A percentile compares a stretch with the other conserved stretches of the same genome.
phyloP scores from a whole-genome alignment of 2,329 filamentous ascomycete genomes.

The Penicillium sp. region DNA sequence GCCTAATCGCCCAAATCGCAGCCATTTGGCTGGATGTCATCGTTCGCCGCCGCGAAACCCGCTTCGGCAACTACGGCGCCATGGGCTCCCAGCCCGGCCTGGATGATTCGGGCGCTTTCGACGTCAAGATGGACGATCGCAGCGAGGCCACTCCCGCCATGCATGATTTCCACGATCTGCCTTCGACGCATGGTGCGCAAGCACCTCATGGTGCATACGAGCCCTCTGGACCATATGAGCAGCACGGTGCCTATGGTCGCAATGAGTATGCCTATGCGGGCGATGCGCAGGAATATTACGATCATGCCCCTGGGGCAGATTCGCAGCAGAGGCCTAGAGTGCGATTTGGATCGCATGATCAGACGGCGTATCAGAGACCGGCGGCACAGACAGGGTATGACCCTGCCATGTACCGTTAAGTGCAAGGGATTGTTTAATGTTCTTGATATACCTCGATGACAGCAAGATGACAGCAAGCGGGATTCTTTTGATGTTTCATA shows the following conservation, averaged over 20 bases:
- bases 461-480: not conserved
- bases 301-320: constrained; percentile 23
- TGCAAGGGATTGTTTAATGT: not conserved
- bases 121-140: constrained; percentile 38
- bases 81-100: constrained; percentile 38
- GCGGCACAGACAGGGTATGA: constrained; percentile 40
- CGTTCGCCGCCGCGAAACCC: constrained; percentile 47
- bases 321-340: constrained; percentile 19
- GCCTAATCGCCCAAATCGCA: constrained; percentile 48
- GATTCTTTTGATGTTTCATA: not conserved
- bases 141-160: constrained; percentile 15
- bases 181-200: constrained; percentile 4
- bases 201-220: not conserved
- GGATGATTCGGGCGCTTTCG: constrained; percentile 29
- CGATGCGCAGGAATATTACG: constrained; percentile 32
- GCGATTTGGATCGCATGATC: constrained; percentile 25
- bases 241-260: constrained; percentile 3
- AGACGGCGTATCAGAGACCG: constrained; percentile 24
- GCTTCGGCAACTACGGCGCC: constrained; percentile 51
- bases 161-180: constrained; percentile 13
- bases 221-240: not conserved
- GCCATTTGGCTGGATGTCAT: constrained; percentile 54
- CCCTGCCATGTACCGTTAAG: constrained; percentile 33
- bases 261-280: constrained; percentile 26
- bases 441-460: not conserved